Percentiles rank a stretch among this genome's conserved stretches.
Conservation (phyloP, 768 basidiomycete species). For the Asterophora lycoperdoides region DNA sequence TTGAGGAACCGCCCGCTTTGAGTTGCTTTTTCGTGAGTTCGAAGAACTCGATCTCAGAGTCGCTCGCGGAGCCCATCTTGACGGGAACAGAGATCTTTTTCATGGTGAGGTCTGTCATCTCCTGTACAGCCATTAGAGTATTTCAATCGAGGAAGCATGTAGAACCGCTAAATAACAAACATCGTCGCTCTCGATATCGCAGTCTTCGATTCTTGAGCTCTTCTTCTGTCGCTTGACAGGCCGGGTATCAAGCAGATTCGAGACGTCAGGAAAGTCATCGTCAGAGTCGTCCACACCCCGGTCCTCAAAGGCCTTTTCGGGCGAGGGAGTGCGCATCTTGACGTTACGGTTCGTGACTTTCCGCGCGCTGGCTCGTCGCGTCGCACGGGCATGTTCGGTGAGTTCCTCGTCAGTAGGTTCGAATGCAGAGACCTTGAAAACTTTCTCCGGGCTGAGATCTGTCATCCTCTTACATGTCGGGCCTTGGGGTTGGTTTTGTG, state of each 20-base stretch:
- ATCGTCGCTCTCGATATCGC: slow-evolving; percentile 14
- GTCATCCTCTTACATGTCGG: slow-evolving; percentile 67
- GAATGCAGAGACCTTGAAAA: slow-evolving; percentile 66
- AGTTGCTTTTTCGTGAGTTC: neutral
- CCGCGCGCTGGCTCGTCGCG: slow-evolving; percentile 25
- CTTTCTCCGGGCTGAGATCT: slow-evolving; percentile 42
- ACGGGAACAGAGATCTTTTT: slow-evolving; percentile 22
- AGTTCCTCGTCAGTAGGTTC: slow-evolving; percentile 63
- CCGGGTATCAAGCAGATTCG: slow-evolving; percentile 32
- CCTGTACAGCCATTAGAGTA: neutral
- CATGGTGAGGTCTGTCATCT: slow-evolving; percentile 26
- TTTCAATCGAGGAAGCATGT: neutral
- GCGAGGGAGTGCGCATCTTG: slow-evolving; percentile 24
- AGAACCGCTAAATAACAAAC: neutral
- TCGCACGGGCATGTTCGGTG: slow-evolving; percentile 32
- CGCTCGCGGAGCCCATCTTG: slow-evolving; percentile 18
- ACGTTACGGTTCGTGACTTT: slow-evolving; percentile 15
- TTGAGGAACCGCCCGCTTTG: slow-evolving; percentile 6
- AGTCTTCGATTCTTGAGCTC: slow-evolving; percentile 6
- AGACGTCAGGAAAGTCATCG: slow-evolving; percentile 50
- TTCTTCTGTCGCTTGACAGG: slow-evolving; percentile 33
- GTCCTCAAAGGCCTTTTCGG: slow-evolving; percentile 24
- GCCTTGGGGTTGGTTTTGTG: slow-evolving; percentile 32
- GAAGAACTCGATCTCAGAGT: slow-evolving; percentile 24
- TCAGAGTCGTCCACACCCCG: slow-evolving; percentile 40